These are phyloP conservation scores for Candida frijolesensis DNA, from an alignment of 1,139 yeast genomes.

Conservation along the genomic window DNA sequence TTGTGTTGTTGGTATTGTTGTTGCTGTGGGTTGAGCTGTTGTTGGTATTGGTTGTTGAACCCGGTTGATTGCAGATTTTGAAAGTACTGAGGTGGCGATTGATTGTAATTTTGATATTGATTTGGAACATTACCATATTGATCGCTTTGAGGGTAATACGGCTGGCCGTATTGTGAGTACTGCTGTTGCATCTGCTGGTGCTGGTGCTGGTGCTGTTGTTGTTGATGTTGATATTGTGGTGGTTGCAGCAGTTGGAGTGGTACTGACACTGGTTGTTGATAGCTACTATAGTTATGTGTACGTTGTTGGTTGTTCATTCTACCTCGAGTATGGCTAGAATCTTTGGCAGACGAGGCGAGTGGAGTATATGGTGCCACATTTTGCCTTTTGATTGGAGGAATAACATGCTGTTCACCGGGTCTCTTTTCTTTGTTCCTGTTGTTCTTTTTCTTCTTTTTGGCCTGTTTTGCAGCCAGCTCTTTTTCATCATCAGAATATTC, in stretches of 20 bases:
- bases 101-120: conserved; percentile 4
- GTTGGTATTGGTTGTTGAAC: conserved; percentile 7
- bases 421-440: conserved; percentile 25
- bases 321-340: conserved; percentile 5
- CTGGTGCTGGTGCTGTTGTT: not conserved
- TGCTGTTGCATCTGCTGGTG: not conserved
- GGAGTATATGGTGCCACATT: conserved; percentile 19
- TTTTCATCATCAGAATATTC: conserved; percentile 94
- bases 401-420: conserved; percentile 5
- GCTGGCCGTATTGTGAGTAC: conserved; percentile 14
- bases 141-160: conserved; percentile 13
- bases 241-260: conserved; percentile 5
- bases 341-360: conserved; percentile 1
- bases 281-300: conserved; percentile 1
- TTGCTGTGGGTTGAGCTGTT: conserved; percentile 10
- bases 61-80: conserved; percentile 1
- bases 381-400: conserved; percentile 15
- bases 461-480: conserved; percentile 64
- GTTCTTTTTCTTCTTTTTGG: conserved; percentile 54
- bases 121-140: not conserved
- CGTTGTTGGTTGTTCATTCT: conserved; percentile 13
- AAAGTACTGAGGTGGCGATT: conserved; percentile 5
- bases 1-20: conserved; percentile 9
- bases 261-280: conserved; percentile 1
- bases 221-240: not conserved